Base-by-base conservation (phyloP, 2,329 filamentous ascomycete genomes). In the Exophiala phaeomuriformis region DNA sequence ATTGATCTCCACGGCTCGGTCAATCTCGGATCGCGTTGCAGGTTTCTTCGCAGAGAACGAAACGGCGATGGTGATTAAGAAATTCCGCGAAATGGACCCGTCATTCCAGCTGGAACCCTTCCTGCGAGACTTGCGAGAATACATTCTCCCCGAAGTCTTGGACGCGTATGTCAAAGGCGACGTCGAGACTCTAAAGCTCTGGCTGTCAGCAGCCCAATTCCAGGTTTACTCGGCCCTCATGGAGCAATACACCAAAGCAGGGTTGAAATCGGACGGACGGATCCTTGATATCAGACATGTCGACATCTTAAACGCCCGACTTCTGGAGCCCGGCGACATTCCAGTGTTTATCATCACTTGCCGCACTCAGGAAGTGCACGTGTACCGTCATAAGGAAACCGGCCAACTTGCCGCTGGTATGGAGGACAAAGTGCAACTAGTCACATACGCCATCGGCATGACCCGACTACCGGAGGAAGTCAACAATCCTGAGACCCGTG, bases 21-120 rank as follows among this genome's bases (percentile, higher is more conserved):
- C 88, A 69, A 95, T 98, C 63, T 91, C 90, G 32, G 93, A 98
- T 70, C 83, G 86, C 53, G 83, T 98, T 37, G 89, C 87, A 44
- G 90, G 93, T 30, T 98, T 96, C 75, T 98, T 98, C 63, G 93
- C 93, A 58, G 93, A 98, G 71, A 98, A 97, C 70, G 93, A 98
- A 75, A 96, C 90, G 0, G 93, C 93, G 31, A 86, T 85, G 80
- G 93, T 98, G 35, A 95, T 97, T 75, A 97, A 96, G 76, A 95
- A 91, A 71, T 95, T 98, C 78, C 85, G 91, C 44, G 82, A 90
- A 64, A 96, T 97, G 82, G 93, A 98, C 64, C 91, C 93, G 3
- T 80, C 79, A 61, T 98, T 98, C 78, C 89, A 96, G 68, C 81
- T 95, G 63, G 93, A 98, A 71, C 87, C 90, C 0, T 98, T 97